Evolutionary conservation across 345 rosid genomes (phyloP).

Genomic region (Gossypium herbaceum): DNA sequence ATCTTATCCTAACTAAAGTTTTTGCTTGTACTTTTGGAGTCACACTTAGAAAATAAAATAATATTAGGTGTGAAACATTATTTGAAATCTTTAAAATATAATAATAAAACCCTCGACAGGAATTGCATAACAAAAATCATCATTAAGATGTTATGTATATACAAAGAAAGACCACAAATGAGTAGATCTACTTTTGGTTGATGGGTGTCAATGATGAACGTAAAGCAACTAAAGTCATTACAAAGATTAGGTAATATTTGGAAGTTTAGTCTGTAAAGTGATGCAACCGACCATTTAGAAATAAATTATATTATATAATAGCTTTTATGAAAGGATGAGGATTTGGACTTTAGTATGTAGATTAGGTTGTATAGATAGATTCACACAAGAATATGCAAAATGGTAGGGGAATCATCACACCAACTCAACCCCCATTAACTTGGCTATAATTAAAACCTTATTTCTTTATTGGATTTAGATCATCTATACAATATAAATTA

Average conservation of each 20-base stretch:
- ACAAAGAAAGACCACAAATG: too few species aligned
- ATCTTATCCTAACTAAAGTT: too few species aligned
- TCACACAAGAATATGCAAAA: not conserved
- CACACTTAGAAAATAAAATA: too few species aligned
- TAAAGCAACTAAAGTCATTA: not conserved
- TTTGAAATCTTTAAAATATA: too few species aligned
- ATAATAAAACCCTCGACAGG: too few species aligned
- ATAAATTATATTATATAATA: too few species aligned
- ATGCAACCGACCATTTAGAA: not conserved
- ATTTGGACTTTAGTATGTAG: not conserved
- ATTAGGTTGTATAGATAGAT: constrained; percentile 9
- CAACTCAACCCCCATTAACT: not conserved
- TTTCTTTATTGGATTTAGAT: not conserved
- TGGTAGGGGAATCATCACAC: constrained; percentile 15
- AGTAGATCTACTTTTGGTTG: constrained; percentile 2
- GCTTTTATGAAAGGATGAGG: not conserved
- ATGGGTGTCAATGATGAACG: not conserved
- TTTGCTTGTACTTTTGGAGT: too few species aligned
- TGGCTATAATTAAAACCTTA: not conserved
- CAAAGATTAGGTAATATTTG: constrained; percentile 8
- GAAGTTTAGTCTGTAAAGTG: constrained; percentile 8
- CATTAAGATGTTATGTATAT: too few species aligned
- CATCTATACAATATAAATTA: not conserved
- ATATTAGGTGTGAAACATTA: too few species aligned
- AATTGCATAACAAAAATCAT: too few species aligned